Evolutionary conservation across 2,329 filamentous ascomycete genomes (phyloP).

Genomic region (Lasiodiplodia sp.): DNA sequence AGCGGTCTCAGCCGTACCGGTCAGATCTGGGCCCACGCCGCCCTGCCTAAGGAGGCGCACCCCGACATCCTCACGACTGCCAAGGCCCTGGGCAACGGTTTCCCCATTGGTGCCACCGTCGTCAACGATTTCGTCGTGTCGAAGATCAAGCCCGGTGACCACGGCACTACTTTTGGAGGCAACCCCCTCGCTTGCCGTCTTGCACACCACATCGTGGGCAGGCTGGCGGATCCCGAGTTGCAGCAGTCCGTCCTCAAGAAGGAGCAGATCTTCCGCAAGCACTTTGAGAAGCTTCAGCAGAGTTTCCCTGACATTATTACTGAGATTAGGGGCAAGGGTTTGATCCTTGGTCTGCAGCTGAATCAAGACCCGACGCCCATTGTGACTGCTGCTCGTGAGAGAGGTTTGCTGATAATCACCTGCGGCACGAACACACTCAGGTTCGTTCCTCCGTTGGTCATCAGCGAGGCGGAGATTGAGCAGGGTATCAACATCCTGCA

Average conservation of each 20-base stretch:
- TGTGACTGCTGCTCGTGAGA: slow-evolving; percentile 84
- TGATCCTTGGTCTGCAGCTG: slow-evolving; percentile 89
- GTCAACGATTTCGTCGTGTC: slow-evolving; percentile 72
- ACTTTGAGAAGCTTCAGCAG: slow-evolving; percentile 64
- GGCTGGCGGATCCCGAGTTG: slow-evolving; percentile 74
- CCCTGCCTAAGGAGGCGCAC: slow-evolving; percentile 78
- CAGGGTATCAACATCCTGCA: slow-evolving; percentile 79
- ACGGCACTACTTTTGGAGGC: slow-evolving; percentile 93
- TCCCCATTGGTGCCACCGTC: slow-evolving; percentile 88
- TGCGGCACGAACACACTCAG: slow-evolving; percentile 90
- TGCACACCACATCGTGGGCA: slow-evolving; percentile 83
- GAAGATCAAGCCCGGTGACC: slow-evolving; percentile 78
- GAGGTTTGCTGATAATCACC: slow-evolving; percentile 88
- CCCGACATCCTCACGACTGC: slow-evolving; percentile 94
- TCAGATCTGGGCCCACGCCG: slow-evolving; percentile 84
- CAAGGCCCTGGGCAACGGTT: slow-evolving; percentile 95
- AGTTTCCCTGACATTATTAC: slow-evolving; percentile 75
- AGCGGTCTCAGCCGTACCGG: slow-evolving; percentile 91
- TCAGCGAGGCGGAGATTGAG: slow-evolving; percentile 81
- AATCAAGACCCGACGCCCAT: slow-evolving; percentile 75
- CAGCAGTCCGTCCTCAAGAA: slow-evolving; percentile 75
- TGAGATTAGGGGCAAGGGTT: slow-evolving; percentile 81
- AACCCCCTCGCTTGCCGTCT: slow-evolving; percentile 87
- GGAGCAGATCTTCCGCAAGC: slow-evolving; percentile 64
- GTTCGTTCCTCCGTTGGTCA: slow-evolving; percentile 86